phyloP scores from a whole-genome alignment of 805 yeast species.

The Candida lessepsii region DNA sequence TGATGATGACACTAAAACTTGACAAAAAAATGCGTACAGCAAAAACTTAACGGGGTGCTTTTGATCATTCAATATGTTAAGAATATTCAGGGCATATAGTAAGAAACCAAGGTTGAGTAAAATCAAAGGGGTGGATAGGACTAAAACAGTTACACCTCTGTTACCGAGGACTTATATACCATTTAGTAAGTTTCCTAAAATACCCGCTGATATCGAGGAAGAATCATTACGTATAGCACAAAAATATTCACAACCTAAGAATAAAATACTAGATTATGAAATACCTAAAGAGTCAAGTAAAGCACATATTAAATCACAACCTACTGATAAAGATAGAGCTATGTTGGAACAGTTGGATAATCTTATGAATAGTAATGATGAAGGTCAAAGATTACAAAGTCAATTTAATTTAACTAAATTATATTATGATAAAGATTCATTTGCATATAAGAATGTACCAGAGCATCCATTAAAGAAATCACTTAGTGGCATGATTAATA shows the following conservation, averaged over 20 bases:
- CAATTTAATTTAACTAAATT: conserved; percentile 24
- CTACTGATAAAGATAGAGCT: conserved; percentile 25
- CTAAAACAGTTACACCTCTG: not conserved
- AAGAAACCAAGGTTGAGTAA: conserved; percentile 6
- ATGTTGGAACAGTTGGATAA: conserved; percentile 27
- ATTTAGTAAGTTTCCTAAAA: conserved; percentile 32
- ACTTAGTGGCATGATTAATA: conserved; percentile 38
- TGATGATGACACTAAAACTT: too few relatives aligned
- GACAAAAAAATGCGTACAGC: conserved; percentile 2
- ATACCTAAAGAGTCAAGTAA: conserved; percentile 28
- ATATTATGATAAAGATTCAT: conserved; percentile 28
- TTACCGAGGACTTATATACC: conserved; percentile 21
- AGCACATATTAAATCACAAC: conserved; percentile 18
- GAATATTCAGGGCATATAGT: conserved; percentile 8
- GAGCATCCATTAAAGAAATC: conserved; percentile 41
- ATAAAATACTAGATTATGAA: conserved; percentile 20
- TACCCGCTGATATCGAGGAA: conserved; percentile 17
- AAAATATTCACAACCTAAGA: not conserved
- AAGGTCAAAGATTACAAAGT: conserved; percentile 22
- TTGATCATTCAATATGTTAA: conserved; percentile 2
- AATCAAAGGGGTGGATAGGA: not conserved
- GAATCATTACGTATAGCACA: conserved; percentile 4
- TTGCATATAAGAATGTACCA: conserved; percentile 25
- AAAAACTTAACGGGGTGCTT: not conserved
- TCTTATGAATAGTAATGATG: conserved; percentile 21